These are phyloP conservation scores for Sindora glabra DNA, from an alignment of 306 rosid species.

Conservation along the genomic window DNA sequence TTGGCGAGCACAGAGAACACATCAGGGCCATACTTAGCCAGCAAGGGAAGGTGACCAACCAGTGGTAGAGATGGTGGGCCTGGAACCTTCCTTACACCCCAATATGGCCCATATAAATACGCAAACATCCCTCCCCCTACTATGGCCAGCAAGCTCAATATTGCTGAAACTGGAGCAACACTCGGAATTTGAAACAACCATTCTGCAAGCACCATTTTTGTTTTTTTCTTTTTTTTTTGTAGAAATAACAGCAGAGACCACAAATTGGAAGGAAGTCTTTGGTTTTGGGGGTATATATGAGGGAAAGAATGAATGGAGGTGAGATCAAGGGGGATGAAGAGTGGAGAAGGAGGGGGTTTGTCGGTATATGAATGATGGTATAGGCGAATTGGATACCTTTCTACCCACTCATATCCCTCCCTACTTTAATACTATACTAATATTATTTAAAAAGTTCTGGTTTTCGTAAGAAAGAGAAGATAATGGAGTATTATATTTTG, in stretches of 20 bases:
- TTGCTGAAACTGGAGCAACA: constrained; percentile 19
- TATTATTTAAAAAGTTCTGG: not conserved
- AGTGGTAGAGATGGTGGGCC: constrained; percentile 78
- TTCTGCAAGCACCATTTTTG: constrained; percentile 16
- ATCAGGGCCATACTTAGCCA: constrained; percentile 83
- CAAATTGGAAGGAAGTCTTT: not conserved
- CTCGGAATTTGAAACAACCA: constrained; percentile 5
- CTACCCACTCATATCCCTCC: not conserved
- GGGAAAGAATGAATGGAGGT: constrained; percentile 11
- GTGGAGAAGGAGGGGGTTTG: constrained; percentile 27
- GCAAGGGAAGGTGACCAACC: constrained; percentile 82
- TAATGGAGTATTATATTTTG: constrained; percentile 14
- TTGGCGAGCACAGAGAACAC: constrained; percentile 83
- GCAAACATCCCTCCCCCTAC: constrained; percentile 39
- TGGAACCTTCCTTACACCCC: constrained; percentile 82
- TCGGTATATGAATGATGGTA: constrained; percentile 43
- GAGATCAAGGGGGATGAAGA: not conserved
- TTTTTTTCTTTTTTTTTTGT: too few species aligned
- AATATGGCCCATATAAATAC: constrained; percentile 61
- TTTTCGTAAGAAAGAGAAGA: constrained; percentile 1
- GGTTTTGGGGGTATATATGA: not conserved
- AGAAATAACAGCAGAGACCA: not conserved
- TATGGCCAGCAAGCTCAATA: constrained; percentile 33
- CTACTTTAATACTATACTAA: not conserved
- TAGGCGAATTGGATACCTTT: constrained; percentile 30